These are phyloP conservation scores for Nakaseomyces nivariensis DNA, from an alignment of 1,139 yeast genomes.

Conservation along the genomic window DNA sequence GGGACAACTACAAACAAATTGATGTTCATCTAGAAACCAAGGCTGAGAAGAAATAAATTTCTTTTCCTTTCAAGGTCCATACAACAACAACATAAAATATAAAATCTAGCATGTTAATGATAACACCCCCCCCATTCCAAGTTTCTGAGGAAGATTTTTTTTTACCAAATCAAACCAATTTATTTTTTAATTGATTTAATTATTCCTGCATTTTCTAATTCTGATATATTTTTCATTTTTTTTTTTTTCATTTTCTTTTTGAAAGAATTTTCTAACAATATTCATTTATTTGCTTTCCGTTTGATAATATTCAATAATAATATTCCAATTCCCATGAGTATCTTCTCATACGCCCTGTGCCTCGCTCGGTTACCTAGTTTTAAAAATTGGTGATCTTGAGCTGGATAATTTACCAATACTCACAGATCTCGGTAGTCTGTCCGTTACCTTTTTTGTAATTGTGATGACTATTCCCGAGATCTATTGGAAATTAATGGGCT, in stretches of 20 bases:
- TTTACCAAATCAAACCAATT: neutral
- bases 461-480: neutral
- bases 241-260: neutral
- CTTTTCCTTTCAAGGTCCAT: too few species aligned
- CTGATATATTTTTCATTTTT: neutral
- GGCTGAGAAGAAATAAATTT: neutral
- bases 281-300: too few species aligned
- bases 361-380: constrained; percentile 30
- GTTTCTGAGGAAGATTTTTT: neutral
- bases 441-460: constrained; percentile 1
- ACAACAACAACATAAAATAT: neutral
- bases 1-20: constrained; percentile 85
- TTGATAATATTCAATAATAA: too few species aligned
- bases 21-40: constrained; percentile 48
- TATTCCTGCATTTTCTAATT: neutral
- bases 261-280: neutral
- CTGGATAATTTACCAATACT: constrained; percentile 32
- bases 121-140: neutral
- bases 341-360: constrained; percentile 27
- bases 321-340: neutral
- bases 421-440: neutral
- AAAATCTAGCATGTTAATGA: neutral
- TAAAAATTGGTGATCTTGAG: constrained; percentile 30
- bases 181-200: neutral
- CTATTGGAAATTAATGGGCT: constrained; percentile 40